Evolutionary conservation across 148 eudicot species (phyloP).

Genomic region (Fagopyrum tataricum): DNA sequence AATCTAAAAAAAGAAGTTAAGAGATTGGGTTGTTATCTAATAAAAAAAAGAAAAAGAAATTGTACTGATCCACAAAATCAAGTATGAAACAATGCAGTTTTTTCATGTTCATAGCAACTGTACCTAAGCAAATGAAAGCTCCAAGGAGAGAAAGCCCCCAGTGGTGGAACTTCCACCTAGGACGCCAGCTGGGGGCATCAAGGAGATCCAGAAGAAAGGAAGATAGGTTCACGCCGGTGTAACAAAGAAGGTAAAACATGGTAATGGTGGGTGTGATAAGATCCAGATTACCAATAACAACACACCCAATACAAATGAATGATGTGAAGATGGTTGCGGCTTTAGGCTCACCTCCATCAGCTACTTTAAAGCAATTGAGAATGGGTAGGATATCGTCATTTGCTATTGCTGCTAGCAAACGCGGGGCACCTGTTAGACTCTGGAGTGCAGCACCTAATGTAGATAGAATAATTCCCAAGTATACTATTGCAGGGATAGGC

Average conservation of each 20-base stretch:
- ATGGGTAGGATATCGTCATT: conserved; percentile 93
- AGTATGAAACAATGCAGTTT: background rate
- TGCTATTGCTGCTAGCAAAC: conserved; percentile 90
- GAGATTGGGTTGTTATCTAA: too few species aligned
- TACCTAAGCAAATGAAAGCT: conserved; percentile 87
- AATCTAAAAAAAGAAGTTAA: too few species aligned
- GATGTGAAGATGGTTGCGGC: conserved; percentile 89
- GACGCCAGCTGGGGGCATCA: conserved; percentile 99
- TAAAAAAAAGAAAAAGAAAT: too few species aligned
- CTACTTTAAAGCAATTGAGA: conserved; percentile 91
- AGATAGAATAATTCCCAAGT: conserved; percentile 89
- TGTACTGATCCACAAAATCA: background rate
- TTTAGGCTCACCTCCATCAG: conserved; percentile 82
- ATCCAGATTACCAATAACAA: conserved; percentile 92
- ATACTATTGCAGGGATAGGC: conserved; percentile 78
- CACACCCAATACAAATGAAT: conserved; percentile 85
- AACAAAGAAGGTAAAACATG: conserved; percentile 94
- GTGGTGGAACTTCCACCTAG: conserved; percentile 97
- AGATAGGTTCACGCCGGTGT: conserved; percentile 93
- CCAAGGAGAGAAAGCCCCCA: conserved; percentile 98
- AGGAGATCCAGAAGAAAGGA: conserved; percentile 95
- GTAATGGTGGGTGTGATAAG: conserved; percentile 90
- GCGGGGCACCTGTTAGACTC: conserved; percentile 94
- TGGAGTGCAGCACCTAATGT: conserved; percentile 98
- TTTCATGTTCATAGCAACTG: background rate